phyloP scores from a whole-genome alignment of 2,329 filamentous ascomycete genomes.

The Xylariaceae sp. region DNA sequence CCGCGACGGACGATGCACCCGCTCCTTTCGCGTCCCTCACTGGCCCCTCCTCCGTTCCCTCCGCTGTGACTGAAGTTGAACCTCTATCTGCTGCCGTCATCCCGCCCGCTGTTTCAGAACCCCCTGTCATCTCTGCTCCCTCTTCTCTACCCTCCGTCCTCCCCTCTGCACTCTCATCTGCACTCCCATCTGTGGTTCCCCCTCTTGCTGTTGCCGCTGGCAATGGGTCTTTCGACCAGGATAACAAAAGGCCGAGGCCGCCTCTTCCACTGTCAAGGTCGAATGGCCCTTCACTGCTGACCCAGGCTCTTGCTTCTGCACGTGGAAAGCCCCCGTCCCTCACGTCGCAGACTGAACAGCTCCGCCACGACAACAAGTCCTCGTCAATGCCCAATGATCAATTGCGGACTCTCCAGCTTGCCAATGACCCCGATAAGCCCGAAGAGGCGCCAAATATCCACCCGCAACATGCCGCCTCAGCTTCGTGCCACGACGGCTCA shows the following conservation, averaged over 20 bases:
- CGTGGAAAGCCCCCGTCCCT: conserved; percentile 44
- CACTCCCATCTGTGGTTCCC: conserved; percentile 12
- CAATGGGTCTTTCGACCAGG: conserved; percentile 31
- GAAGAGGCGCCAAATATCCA: conserved; percentile 19
- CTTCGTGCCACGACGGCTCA: conserved; percentile 34
- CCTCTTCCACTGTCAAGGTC: conserved; percentile 40
- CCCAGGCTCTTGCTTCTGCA: conserved; percentile 56
- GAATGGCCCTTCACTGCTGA: conserved; percentile 52
- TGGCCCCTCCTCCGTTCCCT: conserved; percentile 23
- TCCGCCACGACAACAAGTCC: conserved; percentile 22
- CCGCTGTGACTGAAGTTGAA: neutral
- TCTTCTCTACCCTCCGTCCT: conserved; percentile 4
- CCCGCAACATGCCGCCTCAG: conserved; percentile 33
- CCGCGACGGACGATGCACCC: conserved; percentile 26
- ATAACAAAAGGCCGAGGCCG: conserved; percentile 46
- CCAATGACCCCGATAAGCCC: conserved; percentile 18
- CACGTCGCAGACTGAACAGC: conserved; percentile 23
- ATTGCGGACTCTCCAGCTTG: conserved; percentile 16
- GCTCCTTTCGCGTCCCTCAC: conserved; percentile 22
- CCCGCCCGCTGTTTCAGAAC: conserved; percentile 14
- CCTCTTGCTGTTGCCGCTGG: conserved; percentile 25
- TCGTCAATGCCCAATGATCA: conserved; percentile 17
- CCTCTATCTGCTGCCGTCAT: conserved; percentile 15
- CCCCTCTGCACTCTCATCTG: no score
- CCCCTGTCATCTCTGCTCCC: conserved; percentile 19